Evolutionary conservation across 2,329 filamentous ascomycete species (phyloP).

Genomic region (Venturia effusa): DNA sequence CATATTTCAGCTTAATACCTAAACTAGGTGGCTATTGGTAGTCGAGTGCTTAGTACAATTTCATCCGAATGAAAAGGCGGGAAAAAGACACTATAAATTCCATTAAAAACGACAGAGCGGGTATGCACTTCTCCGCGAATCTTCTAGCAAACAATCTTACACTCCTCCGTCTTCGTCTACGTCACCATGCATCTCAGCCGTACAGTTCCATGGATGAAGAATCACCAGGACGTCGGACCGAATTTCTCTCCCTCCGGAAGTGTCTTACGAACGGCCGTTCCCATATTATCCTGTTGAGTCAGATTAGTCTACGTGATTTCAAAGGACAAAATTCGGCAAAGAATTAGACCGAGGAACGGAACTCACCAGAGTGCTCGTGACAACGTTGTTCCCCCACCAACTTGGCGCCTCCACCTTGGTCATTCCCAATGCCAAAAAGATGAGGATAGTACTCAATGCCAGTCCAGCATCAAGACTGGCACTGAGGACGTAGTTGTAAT

Average conservation of each 20-base stretch:
- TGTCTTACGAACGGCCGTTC: constrained; percentile 5
- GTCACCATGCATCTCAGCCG: no score
- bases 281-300: neutral
- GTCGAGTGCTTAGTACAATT: no score
- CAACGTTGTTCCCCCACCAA: constrained; percentile 52
- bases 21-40: no score
- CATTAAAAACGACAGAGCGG: no score
- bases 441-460: constrained; percentile 18
- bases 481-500: constrained; percentile 14
- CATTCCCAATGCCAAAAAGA: constrained; percentile 20
- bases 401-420: constrained; percentile 32
- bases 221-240: constrained; percentile 9
- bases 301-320: neutral
- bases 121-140: no score
- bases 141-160: no score
- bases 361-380: constrained; percentile 28
- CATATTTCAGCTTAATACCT: no score
- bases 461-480: constrained; percentile 19
- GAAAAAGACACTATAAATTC: no score
- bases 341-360: neutral
- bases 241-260: constrained; percentile 9
- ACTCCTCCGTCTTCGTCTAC: no score
- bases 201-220: no score
- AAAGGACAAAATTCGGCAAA: neutral
- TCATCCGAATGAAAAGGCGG: no score